These are phyloP conservation scores for Blastocystis sp. DNA, from an alignment of 352 stramenopile species.

Conservation along the genomic window DNA sequence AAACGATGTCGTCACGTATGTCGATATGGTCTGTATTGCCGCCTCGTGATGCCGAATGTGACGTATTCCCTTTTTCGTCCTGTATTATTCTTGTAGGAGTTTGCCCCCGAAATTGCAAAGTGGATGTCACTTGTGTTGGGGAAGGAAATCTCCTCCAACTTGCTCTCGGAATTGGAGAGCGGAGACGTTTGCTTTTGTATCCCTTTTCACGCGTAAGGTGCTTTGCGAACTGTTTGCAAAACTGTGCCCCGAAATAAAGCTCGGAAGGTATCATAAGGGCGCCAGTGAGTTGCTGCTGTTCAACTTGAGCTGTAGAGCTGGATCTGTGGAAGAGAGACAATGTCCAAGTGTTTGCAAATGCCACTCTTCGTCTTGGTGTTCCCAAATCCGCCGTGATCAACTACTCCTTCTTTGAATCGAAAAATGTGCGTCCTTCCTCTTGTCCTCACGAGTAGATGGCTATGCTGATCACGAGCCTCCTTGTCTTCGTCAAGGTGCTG, in stretches of 20 bases:
- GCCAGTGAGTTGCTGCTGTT: not conserved
- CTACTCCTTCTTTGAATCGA: constrained; percentile 63
- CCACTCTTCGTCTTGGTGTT: constrained; percentile 52
- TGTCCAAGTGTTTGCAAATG: constrained; percentile 56
- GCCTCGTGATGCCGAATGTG: constrained; percentile 52
- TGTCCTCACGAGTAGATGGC: constrained; percentile 16
- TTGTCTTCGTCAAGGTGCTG: constrained; percentile 63
- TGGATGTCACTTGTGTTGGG: constrained; percentile 61
- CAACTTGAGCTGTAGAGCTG: not conserved
- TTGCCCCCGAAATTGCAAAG: constrained; percentile 53
- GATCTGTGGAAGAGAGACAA: constrained; percentile 65
- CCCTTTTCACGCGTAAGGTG: not conserved
- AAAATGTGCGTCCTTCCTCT: not conserved
- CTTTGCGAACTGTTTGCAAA: constrained; percentile 51
- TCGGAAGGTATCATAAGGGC: constrained; percentile 33
- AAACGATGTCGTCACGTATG: not conserved
- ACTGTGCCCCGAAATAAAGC: constrained; percentile 28
- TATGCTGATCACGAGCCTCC: constrained; percentile 50
- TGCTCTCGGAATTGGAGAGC: constrained; percentile 29
- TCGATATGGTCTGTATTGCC: constrained; percentile 47
- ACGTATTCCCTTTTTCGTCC: not conserved
- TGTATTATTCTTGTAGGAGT: not conserved
- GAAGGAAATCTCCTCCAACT: constrained; percentile 26
- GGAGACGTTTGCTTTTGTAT: not conserved
- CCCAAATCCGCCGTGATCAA: constrained; percentile 50